phyloP scores from a whole-genome alignment of 768 basidiomycete genomes.

The Strobilomyces confusus region DNA sequence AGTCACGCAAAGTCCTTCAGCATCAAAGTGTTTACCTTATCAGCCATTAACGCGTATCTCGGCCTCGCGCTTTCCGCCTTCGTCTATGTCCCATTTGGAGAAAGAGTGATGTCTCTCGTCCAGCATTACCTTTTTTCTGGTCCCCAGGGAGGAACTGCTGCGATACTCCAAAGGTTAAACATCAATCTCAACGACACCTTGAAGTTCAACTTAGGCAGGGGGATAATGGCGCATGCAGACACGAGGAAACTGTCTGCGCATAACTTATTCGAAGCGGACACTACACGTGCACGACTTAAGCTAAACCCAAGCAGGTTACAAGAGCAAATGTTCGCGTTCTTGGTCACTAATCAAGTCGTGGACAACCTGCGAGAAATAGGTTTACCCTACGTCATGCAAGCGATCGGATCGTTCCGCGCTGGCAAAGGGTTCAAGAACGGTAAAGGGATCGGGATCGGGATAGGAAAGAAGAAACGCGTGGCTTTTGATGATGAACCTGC shows the following conservation, averaged over 20 bases:
- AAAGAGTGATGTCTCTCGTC: conserved; percentile 66
- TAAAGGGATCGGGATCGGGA: conserved; percentile 22
- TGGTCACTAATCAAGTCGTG: conserved; percentile 83
- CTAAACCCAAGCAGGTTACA: conserved; percentile 67
- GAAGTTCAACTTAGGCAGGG: conserved; percentile 26
- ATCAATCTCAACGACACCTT: conserved; percentile 27
- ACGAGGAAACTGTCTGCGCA: conserved; percentile 15
- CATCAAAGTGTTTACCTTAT: conserved; percentile 86
- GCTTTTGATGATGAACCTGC: conserved; percentile 61
- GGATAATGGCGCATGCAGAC: conserved; percentile 6
- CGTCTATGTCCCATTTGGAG: conserved; percentile 92
- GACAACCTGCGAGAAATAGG: conserved; percentile 77
- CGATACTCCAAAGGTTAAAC: conserved; percentile 20
- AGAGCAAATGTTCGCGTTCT: conserved; percentile 91
- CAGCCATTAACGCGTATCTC: conserved; percentile 86
- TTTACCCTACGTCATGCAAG: conserved; percentile 72
- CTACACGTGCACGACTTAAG: conserved; percentile 48
- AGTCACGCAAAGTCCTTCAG: conserved; percentile 77
- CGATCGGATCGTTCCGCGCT: conserved; percentile 46
- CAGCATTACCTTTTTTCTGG: conserved; percentile 29
- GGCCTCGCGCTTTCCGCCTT: conserved; percentile 92
- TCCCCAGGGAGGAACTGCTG: conserved; percentile 10
- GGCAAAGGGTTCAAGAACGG: conserved; percentile 36
- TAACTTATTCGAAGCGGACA: conserved; percentile 50
- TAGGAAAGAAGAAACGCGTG: conserved; percentile 58